A percentile compares a stretch with the other conserved stretches of the same genome.
These are phyloP conservation scores for Knoxia roxburghii DNA, from an alignment of 257 asterid genomes.

Conservation along the genomic window DNA sequence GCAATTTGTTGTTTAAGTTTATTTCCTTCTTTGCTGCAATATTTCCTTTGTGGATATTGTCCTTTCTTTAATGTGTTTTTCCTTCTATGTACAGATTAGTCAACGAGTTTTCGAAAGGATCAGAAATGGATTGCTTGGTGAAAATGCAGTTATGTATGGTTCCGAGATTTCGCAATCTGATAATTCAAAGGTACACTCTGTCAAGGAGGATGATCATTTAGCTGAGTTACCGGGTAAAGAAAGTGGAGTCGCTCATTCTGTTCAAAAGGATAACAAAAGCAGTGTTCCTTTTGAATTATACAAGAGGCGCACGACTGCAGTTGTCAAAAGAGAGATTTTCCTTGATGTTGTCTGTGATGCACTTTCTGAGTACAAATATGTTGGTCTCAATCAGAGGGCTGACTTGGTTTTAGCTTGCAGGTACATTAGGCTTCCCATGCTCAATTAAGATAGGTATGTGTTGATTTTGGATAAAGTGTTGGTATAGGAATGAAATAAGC, in stretches of 20 bases:
- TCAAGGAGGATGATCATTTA: conserved; percentile 31
- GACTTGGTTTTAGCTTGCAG: conserved; percentile 91
- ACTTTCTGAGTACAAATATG: conserved; percentile 87
- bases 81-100: conserved; percentile 54
- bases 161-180: conserved; percentile 26
- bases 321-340: conserved; percentile 59
- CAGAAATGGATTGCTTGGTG: conserved; percentile 41
- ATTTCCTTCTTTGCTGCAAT: conserved; percentile 8
- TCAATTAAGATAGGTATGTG: conserved; percentile 1
- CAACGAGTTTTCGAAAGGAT: conserved; percentile 74
- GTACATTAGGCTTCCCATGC: conserved; percentile 31
- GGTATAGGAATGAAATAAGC: background rate
- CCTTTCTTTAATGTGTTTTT: background rate
- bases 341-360: conserved; percentile 81
- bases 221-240: conserved; percentile 33
- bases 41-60: background rate
- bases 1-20: background rate
- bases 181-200: conserved; percentile 37
- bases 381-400: conserved; percentile 95
- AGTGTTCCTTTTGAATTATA: conserved; percentile 75
- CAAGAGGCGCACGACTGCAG: conserved; percentile 78
- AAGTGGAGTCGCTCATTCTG: conserved; percentile 20
- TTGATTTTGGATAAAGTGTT: background rate
- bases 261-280: conserved; percentile 35
- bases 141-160: conserved; percentile 41